A percentile compares a stretch with the other conserved stretches of the same genome.
Evolutionary conservation across 805 yeast genomes (phyloP).

Genomic region (Metschnikowia corniflorae): DNA sequence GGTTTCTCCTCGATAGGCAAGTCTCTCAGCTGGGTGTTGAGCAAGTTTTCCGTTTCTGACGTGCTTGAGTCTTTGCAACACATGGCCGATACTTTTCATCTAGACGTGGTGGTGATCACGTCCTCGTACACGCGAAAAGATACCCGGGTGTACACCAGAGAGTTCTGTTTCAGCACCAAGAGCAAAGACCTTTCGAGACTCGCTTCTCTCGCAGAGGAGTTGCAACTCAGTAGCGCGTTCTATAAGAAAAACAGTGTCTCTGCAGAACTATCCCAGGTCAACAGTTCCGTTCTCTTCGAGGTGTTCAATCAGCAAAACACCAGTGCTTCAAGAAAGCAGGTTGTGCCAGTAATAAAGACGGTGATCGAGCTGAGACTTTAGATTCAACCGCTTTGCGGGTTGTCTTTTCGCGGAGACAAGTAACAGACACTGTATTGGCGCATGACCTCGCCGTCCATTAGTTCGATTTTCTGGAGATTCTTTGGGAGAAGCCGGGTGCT

Average conservation of each 20-base stretch:
- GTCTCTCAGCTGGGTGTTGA: conserved; percentile 52
- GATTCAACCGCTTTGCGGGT: background rate
- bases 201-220: conserved; percentile 19
- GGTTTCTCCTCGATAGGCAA: conserved; percentile 80
- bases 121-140: conserved; percentile 38
- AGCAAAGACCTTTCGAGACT: conserved; percentile 18
- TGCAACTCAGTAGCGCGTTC: conserved; percentile 26
- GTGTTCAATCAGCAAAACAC: conserved; percentile 47
- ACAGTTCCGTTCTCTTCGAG: conserved; percentile 16
- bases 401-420: conserved; percentile 15
- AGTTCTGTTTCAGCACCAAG: conserved; percentile 28
- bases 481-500: conserved; percentile 10
- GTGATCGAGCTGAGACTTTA: conserved; percentile 22
- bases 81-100: conserved; percentile 18
- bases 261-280: conserved; percentile 13
- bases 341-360: conserved; percentile 60
- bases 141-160: conserved; percentile 31
- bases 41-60: conserved; percentile 22
- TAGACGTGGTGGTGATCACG: conserved; percentile 35
- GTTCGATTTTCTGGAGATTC: conserved; percentile 2
- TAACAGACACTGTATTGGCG: conserved; percentile 24
- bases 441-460: conserved; percentile 11
- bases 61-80: conserved; percentile 22
- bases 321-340: conserved; percentile 77
- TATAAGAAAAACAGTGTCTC: conserved; percentile 20